Percentiles rank a stretch among this genome's conserved stretches.
Evolutionary conservation across 352 stramenopile species (phyloP).

Genomic region (Thraustochytrium striatum): DNA sequence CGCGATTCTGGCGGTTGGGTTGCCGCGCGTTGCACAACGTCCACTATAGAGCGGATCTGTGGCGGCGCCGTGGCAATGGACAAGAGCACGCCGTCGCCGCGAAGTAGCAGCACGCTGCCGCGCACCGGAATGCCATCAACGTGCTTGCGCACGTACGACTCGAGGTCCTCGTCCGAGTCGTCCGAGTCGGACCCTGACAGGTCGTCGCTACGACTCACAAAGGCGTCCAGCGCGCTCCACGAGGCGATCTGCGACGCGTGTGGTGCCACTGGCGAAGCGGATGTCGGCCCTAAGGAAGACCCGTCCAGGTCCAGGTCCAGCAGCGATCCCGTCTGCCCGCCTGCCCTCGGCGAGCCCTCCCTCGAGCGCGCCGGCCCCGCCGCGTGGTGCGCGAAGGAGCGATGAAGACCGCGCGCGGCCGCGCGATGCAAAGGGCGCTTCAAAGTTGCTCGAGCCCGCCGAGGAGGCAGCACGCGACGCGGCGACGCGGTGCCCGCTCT

Average conservation of each 20-base stretch:
- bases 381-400: too few relatives aligned
- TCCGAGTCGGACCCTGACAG: slow-evolving; percentile 52
- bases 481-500: not conserved
- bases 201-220: slow-evolving; percentile 49
- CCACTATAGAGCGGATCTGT: not conserved
- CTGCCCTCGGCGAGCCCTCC: too few relatives aligned
- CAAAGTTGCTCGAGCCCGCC: not conserved
- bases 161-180: slow-evolving; percentile 60
- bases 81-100: slow-evolving; percentile 24
- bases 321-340: too few relatives aligned
- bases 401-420: too few relatives aligned
- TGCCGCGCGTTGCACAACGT: not conserved
- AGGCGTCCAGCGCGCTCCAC: slow-evolving; percentile 8
- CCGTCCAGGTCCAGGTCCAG: too few relatives aligned
- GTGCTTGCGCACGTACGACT: slow-evolving; percentile 23
- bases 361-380: too few relatives aligned
- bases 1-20: not conserved
- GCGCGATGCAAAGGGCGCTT: too few relatives aligned
- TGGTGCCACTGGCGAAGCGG: too few relatives aligned
- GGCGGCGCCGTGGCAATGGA: slow-evolving; percentile 18
- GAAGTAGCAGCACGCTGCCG: slow-evolving; percentile 12
- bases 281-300: too few relatives aligned
- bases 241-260: too few relatives aligned
- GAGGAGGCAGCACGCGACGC: not conserved
- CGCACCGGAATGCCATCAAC: not conserved